Evolutionary conservation across 106 monocot genomes (phyloP).

Genomic region (Dioscorea dumetorum): DNA sequence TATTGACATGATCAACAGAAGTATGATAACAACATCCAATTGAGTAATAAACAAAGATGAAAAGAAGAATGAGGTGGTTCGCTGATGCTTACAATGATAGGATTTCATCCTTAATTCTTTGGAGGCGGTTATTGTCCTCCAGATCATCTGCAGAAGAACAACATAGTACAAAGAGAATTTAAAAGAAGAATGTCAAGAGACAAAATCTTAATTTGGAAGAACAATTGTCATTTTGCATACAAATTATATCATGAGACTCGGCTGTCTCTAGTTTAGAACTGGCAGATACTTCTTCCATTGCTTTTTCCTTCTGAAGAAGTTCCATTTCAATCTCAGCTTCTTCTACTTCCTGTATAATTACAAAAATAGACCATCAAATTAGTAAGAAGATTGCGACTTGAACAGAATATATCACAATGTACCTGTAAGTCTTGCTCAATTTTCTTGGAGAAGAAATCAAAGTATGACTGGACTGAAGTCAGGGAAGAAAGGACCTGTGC

Average conservation of each 20-base stretch:
- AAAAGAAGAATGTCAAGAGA: background rate
- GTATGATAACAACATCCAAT: background rate
- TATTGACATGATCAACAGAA: background rate
- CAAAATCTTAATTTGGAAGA: constrained; percentile 7
- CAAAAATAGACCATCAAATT: background rate
- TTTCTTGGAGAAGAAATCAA: constrained; percentile 77
- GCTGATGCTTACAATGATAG: constrained; percentile 58
- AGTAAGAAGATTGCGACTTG: background rate
- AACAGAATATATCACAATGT: background rate
- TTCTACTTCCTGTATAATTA: constrained; percentile 67
- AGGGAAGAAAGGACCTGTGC: constrained; percentile 67
- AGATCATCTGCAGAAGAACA: constrained; percentile 27
- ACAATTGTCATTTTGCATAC: constrained; percentile 15
- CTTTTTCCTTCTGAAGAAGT: constrained; percentile 79
- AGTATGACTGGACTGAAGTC: constrained; percentile 66
- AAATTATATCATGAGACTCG: constrained; percentile 18
- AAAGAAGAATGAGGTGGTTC: background rate
- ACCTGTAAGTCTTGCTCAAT: constrained; percentile 72
- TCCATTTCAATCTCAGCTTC: constrained; percentile 95
- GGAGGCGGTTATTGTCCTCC: constrained; percentile 44
- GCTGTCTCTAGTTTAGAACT: constrained; percentile 17
- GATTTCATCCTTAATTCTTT: constrained; percentile 71
- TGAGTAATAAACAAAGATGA: too few relatives aligned
- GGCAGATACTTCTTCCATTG: constrained; percentile 33
- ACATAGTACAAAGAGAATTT: background rate